Evolutionary conservation across 495 filamentous ascomycete genomes (phyloP).

Genomic region (Cryomyces antarcticus): DNA sequence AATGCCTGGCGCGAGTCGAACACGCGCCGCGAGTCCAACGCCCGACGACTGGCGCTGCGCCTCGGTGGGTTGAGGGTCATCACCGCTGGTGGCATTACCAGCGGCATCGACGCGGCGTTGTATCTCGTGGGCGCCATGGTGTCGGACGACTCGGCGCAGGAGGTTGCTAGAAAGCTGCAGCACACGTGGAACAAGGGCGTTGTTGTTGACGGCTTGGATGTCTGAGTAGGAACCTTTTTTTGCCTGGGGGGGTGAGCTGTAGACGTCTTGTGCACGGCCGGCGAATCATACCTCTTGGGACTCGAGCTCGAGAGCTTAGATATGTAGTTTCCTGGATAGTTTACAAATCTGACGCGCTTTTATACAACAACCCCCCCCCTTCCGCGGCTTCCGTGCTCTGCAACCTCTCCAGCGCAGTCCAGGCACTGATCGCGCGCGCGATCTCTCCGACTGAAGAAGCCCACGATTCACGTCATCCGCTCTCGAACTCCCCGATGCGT

Average conservation of each 20-base stretch:
- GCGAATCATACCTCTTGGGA: neutral
- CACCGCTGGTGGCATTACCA: conserved; percentile 53
- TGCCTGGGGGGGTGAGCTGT: too few species aligned
- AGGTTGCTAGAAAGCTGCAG: conserved; percentile 49
- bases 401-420: too few species aligned
- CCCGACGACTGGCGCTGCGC: conserved; percentile 40
- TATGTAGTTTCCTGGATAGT: too few species aligned
- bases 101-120: conserved; percentile 57
- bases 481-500: too few species aligned
- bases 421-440: too few species aligned
- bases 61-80: conserved; percentile 54
- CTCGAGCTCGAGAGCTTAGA: neutral
- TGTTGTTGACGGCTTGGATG: conserved; percentile 52
- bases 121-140: conserved; percentile 61
- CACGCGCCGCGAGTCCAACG: conserved; percentile 45
- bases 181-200: conserved; percentile 50
- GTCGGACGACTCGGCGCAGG: conserved; percentile 40
- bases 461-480: too few species aligned
- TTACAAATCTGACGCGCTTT: neutral
- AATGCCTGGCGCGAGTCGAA: conserved; percentile 42
- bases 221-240: conserved; percentile 22
- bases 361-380: neutral
- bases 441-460: too few species aligned
- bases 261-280: neutral
- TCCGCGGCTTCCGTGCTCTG: too few species aligned